Base-by-base conservation (phyloP, 305 asterid species). In the Fraxinus paxiana region DNA sequence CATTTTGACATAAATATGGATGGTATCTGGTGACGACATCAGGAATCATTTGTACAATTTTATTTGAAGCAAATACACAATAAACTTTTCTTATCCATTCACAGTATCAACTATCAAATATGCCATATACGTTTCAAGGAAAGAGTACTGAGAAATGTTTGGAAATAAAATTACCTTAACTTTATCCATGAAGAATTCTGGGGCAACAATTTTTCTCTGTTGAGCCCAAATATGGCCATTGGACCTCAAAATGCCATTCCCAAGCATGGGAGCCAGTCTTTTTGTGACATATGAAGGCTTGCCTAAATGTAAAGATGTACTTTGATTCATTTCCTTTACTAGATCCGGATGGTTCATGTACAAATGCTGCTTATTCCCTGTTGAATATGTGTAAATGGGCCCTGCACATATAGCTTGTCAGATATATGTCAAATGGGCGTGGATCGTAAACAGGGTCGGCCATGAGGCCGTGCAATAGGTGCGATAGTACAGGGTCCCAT, bases 221-320 rank as follows among this genome's bases (percentile, higher is more conserved):
- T 84, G 94, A 0, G 92, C 90, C 98, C 97, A 94, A 15, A 86
- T 5, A 26, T 85, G 90, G 12, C 95, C 98, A 67, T 94, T 94
- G 80, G 98, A 92, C 83, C 98, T 91, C 84, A 94, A 81, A 37
- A 92, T 88, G 17, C 98, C 98, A 88, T 90, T 92, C 22, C 98
- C 98, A 83, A 94, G 98, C 93, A 94, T 85, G 1, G 98, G 98
- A 22, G 94, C 90, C 6, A 92, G 96, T 81, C 95, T 88, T 80
- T 92, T 94, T 2, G 95, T 92, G 75, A 94, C 89, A 33, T 94
- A 90, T 2, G 91, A 86, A 81, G 97, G 96, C 88, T 94, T 94
- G 9, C 98, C 98, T 73, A 94, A 86, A 54, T 83, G 87, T 33
- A 84, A 81, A 33, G 88, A 83, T 5, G 59, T 73, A 41, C 89